Evolutionary conservation across 2,329 filamentous ascomycete genomes (phyloP), one percentile per base, ranked within the genome.

Genomic region (Blastomyces percursus): DNA sequence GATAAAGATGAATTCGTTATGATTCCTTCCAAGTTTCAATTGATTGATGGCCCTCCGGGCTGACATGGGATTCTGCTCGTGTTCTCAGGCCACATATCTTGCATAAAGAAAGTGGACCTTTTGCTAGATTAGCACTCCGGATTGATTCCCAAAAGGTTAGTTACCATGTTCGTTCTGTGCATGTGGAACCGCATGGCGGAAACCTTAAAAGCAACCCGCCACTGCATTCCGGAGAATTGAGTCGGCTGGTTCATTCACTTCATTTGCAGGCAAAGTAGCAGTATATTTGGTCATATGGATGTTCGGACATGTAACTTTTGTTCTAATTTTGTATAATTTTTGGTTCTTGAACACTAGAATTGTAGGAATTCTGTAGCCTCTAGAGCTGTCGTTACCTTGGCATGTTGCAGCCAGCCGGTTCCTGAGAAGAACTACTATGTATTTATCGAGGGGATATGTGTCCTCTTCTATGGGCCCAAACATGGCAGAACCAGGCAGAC

Each of bases 341-440:
- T 11, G 30, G n/a, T 55, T 6, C 32, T 8, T 24, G 30, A 56
- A 51, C 12, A 50, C 24, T 40, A 24, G 16, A 56, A 38, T 12
- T 56, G 55, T 16, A 44, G 32, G 62, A 61, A 64, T 61, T 59
- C 55, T 59, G 62, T 50, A 55, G 60, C 60, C 59, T 63, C 40
- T 1, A 6, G 40, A 16, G 9, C 9, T 38, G 35, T 44, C 19
- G 40, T 1, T 44, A 44, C 40, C 40, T 42, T 5, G 40, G 40
- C 40, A 44, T 16, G 7, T 16, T 16, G 14, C 2, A 32, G 11
- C 50, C 40, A n/a, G 21, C n/a, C 30, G 58, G 58, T 51, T 60
- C 58, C 21, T n/a, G 24, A n/a, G 21, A 11, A 11, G 27, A 24
- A 21, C 24, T 5, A n/a, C n/a, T n/a, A n/a, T n/a, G n/a, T n/a